phyloP scores from a whole-genome alignment of 768 basidiomycete species.

The Tricholoma flavovirens region DNA sequence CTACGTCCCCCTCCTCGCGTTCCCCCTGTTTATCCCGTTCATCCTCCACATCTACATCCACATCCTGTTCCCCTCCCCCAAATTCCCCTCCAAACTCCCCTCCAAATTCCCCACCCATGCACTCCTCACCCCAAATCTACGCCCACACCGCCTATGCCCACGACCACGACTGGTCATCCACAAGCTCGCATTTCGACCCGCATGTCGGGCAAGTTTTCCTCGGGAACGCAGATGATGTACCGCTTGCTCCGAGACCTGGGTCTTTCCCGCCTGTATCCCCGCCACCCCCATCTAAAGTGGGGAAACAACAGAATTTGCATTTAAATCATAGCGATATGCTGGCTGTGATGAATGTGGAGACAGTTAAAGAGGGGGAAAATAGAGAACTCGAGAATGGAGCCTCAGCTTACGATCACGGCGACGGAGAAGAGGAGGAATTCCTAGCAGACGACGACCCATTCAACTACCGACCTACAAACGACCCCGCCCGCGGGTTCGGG shows the following conservation, averaged over 20 bases:
- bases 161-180: constrained; percentile 21
- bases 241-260: constrained; percentile 31
- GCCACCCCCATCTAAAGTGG: too few species aligned
- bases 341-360: too few species aligned
- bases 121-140: not conserved
- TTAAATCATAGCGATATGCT: too few species aligned
- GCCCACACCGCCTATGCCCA: not conserved
- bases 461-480: constrained; percentile 35
- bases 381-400: not conserved
- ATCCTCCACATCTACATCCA: not conserved
- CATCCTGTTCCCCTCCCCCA: not conserved
- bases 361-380: not conserved
- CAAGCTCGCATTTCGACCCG: constrained; percentile 47
- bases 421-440: not conserved
- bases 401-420: too few species aligned
- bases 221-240: constrained; percentile 82
- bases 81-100: not conserved
- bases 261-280: constrained; percentile 13
- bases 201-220: constrained; percentile 66
- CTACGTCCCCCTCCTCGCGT: too few species aligned
- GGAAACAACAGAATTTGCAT: too few species aligned
- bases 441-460: constrained; percentile 34
- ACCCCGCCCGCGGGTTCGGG: constrained; percentile 49
- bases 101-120: not conserved
- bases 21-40: not conserved